A percentile compares a stretch with the other conserved stretches of the same genome.
phyloP scores from a whole-genome alignment of 2,329 filamentous ascomycete species.

The Ceratocystis papillata region DNA sequence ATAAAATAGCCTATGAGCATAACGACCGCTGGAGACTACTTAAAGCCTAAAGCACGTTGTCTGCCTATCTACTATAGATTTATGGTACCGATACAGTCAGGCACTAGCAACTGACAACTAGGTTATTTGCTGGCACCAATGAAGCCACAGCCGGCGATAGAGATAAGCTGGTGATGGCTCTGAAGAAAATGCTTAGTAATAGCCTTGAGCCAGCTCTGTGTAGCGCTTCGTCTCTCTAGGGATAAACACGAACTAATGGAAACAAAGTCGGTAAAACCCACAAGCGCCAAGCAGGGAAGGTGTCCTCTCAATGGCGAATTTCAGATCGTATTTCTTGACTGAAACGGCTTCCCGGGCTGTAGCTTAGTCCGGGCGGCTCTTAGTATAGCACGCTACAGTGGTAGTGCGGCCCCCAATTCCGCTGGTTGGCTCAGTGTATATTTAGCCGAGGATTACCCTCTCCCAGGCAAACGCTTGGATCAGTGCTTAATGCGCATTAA shows the following conservation, averaged over 20 bases:
- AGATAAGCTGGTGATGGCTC: neutral
- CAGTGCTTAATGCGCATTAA: neutral
- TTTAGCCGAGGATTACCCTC: neutral
- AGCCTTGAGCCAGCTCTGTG: too few relatives aligned
- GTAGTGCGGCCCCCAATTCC: neutral
- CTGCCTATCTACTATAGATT: too few relatives aligned
- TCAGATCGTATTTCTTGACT: neutral
- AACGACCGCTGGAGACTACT: too few relatives aligned
- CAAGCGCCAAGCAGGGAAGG: neutral
- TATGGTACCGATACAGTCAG: too few relatives aligned
- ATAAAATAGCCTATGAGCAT: neutral
- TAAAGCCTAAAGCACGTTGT: too few relatives aligned
- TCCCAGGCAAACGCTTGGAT: neutral
- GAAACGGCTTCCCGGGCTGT: neutral
- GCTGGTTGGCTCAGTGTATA: neutral
- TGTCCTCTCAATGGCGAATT: neutral
- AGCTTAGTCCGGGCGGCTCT: neutral
- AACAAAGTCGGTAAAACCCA: neutral
- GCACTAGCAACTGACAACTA: neutral
- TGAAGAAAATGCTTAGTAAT: neutral
- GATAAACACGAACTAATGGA: too few relatives aligned
- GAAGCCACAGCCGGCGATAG: neutral
- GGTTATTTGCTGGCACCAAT: slow-evolving; percentile 15
- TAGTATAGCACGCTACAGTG: neutral
- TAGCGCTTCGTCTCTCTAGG: too few relatives aligned